Conservation (phyloP, 1,284 basidiomycete genomes). For the Coniferiporia weirii region DNA sequence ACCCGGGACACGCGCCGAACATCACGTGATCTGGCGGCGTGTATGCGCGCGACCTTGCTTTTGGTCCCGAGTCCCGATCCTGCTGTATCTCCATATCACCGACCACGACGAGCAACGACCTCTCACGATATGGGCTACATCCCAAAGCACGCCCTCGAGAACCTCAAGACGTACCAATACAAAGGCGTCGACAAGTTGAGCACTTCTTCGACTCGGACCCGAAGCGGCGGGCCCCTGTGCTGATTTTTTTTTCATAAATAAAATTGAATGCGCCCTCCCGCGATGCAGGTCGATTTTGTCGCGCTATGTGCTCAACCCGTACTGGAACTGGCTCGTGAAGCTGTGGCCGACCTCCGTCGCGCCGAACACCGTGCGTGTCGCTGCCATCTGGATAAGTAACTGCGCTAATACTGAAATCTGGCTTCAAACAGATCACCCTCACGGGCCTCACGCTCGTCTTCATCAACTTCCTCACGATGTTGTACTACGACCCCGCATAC, state of each 20-base stretch:
- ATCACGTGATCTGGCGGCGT: neutral
- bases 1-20: neutral
- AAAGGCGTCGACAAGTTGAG: slow-evolving; percentile 22
- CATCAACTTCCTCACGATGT: slow-evolving; percentile 78
- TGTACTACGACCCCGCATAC: slow-evolving; percentile 80
- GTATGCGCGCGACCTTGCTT: neutral
- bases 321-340: slow-evolving; percentile 93
- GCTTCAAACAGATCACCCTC: slow-evolving; percentile 65
- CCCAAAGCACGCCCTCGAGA: slow-evolving; percentile 16
- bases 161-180: slow-evolving; percentile 20
- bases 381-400: neutral
- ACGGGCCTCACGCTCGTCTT: slow-evolving; percentile 80
- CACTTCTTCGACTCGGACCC: neutral
- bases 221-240: no score
- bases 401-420: neutral
- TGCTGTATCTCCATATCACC: neutral
- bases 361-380: slow-evolving; percentile 76
- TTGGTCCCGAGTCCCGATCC: neutral
- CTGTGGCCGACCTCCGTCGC: slow-evolving; percentile 86
- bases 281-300: slow-evolving; percentile 63
- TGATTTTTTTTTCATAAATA: no score
- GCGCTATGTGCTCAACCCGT: slow-evolving; percentile 81
- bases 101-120: neutral
- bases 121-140: slow-evolving; percentile 19
- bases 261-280: neutral